These are phyloP conservation scores for Sclerotinia trifoliorum DNA, from an alignment of 2,329 filamentous ascomycete genomes.

Conservation along the genomic window DNA sequence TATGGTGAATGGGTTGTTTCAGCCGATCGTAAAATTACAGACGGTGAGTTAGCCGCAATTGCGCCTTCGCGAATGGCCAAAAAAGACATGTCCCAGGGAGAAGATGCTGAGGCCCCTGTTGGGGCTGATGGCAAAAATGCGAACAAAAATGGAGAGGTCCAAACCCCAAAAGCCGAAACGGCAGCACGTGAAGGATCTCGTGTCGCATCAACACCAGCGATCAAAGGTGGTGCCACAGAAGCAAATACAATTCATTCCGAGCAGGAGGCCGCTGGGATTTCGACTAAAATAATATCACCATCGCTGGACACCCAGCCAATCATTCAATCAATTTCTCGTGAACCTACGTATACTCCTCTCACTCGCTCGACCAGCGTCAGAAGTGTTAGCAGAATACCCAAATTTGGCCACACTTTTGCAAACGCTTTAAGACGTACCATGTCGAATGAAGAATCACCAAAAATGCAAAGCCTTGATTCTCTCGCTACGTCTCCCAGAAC, in stretches of 20 bases:
- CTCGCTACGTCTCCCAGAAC: not conserved
- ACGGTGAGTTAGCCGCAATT: conserved; percentile 55
- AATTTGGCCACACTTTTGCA: conserved; percentile 19
- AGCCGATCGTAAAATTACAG: conserved; percentile 71
- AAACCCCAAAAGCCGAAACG: not conserved
- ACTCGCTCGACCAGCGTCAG: conserved; percentile 14
- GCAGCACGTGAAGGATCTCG: not conserved
- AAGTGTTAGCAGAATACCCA: conserved; percentile 12
- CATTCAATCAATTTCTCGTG: not conserved
- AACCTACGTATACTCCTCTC: not conserved
- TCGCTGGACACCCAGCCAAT: not conserved
- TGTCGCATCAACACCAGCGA: not conserved
- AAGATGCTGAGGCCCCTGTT: conserved; percentile 17
- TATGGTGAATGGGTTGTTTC: conserved; percentile 80
- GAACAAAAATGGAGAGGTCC: not conserved
- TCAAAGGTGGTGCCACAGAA: not conserved
- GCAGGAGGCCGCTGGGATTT: not conserved
- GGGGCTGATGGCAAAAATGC: not conserved
- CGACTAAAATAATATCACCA: not conserved
- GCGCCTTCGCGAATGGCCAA: conserved; percentile 29
- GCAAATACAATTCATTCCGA: not conserved
- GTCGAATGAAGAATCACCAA: conserved; percentile 11
- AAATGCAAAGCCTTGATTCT: not conserved
- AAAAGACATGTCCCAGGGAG: conserved; percentile 35
- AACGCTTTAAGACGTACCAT: conserved; percentile 19